Base-by-base conservation (phyloP, 164 flowering plant genomes). In the Liriodendron chinense region DNA sequence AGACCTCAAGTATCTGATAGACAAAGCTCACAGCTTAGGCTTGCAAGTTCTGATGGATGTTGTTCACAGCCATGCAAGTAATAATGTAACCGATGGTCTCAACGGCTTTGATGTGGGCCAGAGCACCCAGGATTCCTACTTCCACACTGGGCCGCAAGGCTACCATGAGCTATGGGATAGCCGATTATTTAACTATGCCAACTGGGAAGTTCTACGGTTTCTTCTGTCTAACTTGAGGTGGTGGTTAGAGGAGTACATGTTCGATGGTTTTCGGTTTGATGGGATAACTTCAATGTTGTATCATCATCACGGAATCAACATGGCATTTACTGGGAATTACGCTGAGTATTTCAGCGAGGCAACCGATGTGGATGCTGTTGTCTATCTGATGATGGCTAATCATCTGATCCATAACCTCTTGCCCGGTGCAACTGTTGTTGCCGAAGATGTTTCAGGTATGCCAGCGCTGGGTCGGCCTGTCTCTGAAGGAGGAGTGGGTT, bases 381-480 rank as follows among this genome's bases (percentile, higher is more conserved):
- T 93, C 72, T 96, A 92, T 80, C 49, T 96, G 84, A 93, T 92
- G 99, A 75, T 96, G 81, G 99, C 97, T 63, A 96, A 93, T 82
- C 14, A 53, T 80, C 80, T 96, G 74, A 80, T 89, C 68, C 93
- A 90, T 72, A 84, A 74, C 5, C 72, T 96, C 72, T 83, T 86
- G 78, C 98, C 94, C 8, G 98, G 92, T 81, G 99, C 92, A 22
- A 92, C 88, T 81, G 91, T 92, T 13, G 81, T 93, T 80, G 98
- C 98, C 68, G 99, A 96, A 88, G 98, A 96, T 84, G 98, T 96
- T 68, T 94, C 98, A 43, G 99, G 99, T 67, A 89, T 94, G 96
- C 99, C 98, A 66, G 92, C 92, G 72, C 90, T 96, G 56, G 84
- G 99, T 65, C 82, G 91, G 50, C 91, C 89, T 72, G 93, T 94